Evolutionary conservation across 2,329 filamentous ascomycete species (phyloP), one percentile per base, ranked within the genome.

Genomic region (Zymoseptoria pseudotritici): DNA sequence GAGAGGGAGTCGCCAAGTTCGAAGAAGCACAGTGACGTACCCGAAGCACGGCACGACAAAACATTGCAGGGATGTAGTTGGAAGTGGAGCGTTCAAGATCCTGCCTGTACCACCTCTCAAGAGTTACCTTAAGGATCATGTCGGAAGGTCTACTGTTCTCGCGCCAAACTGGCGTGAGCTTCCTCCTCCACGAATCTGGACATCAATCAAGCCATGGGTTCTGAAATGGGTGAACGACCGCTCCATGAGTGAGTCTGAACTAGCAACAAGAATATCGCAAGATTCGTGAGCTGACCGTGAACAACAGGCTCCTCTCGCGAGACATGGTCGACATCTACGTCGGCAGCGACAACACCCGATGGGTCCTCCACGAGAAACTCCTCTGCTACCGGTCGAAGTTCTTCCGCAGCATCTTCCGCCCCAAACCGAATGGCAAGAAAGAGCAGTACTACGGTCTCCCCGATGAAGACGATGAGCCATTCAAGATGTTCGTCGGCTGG

Each of bases 261-360:
- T 52, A 61, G 31, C 6, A 29, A 31, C 31, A 22, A 24, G n/a
- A 49, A 53, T 8, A 22, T 21, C 42, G 26, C 5, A 51, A 17
- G 13, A 17, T 46, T n/a, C 36, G 36, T 46, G 36, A n/a, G 24
- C 53, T 57, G 50, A 55, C 19, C 20, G 8, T 46, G 20, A 29
- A 19, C 13, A 17, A 50, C 65, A 81, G 79, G 72, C 79, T 83
- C 66, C 78, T 83, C 63, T 80, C 80, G 60, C 76, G 75, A 58
- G 76, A 79, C 61, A 78, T 83, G 73, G 51, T 83, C 59, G 79
- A 83, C 72, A 77, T 83, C 71, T 83, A 82, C 69, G 78, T 83
- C 69, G 81, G 81, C 57, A 63, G 74, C 6, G 77, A 81, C 42
- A 80, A 80, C 72, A 82, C 79, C 1, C 78, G 80, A 70, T 83